Conservation (phyloP, 805 yeast genomes). For the Barnettozyma vustinii region DNA sequence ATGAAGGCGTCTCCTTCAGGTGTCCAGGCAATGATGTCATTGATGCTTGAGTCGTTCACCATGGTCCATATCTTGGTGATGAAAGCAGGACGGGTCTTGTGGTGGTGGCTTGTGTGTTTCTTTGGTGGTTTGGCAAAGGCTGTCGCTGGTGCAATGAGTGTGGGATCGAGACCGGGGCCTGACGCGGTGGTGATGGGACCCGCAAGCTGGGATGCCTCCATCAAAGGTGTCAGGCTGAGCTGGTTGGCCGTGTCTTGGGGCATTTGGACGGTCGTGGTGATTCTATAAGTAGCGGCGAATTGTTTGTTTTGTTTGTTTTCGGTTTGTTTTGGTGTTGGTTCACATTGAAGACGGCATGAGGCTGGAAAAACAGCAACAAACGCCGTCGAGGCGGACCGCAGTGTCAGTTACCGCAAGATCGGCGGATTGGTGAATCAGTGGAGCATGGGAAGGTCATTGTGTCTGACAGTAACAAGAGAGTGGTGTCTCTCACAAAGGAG, state of each 20-base stretch:
- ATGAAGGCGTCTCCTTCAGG: conserved; percentile 81
- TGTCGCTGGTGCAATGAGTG: background rate
- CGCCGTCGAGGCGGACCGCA: too few relatives aligned
- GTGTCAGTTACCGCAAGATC: too few relatives aligned
- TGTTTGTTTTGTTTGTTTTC: background rate
- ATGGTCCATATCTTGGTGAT: conserved; percentile 92
- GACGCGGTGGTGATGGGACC: background rate
- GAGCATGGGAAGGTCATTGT: too few relatives aligned
- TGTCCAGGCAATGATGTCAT: conserved; percentile 75
- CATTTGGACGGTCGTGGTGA: background rate
- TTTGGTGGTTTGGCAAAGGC: background rate
- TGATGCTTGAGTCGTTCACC: conserved; percentile 78
- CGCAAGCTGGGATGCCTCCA: background rate
- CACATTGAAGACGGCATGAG: too few relatives aligned
- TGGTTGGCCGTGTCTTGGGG: background rate
- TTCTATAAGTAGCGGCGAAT: background rate
- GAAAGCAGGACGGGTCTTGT: conserved; percentile 77
- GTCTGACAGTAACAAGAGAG: too few relatives aligned
- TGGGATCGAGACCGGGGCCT: background rate
- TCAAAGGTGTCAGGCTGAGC: background rate
- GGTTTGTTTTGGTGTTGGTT: background rate
- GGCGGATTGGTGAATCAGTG: too few relatives aligned
- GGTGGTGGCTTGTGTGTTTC: background rate
- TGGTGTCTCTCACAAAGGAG: too few relatives aligned
- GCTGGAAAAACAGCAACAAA: too few relatives aligned